Base-by-base conservation (phyloP, 2,329 filamentous ascomycete species). In the Fusarium devonianum region DNA sequence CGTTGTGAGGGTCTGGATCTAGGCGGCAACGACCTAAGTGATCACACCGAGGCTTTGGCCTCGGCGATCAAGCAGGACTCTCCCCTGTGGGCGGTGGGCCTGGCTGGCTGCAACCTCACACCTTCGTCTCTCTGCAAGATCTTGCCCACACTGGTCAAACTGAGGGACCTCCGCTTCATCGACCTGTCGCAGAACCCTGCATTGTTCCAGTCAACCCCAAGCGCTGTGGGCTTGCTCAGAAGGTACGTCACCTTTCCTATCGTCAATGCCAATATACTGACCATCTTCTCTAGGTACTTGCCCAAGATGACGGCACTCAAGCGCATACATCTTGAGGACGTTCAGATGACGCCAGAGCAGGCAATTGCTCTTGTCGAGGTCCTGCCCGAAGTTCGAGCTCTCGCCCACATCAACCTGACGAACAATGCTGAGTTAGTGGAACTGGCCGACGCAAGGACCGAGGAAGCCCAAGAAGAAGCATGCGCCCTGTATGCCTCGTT, bases 401-500 rank as follows among this genome's bases (percentile, higher is more conserved):
- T 99, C 23, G 92, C 92, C 7, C 93, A 97, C 72, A 79, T 99
- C 57, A 94, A 88, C 65, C 82, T 97, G 4, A 75, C 96, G 28
- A 89, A 94, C 60, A 99, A 99, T 63, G 79, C 85, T 1, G 80
- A 85, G 52, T 75, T 97, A 4, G 77, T 82, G 16, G 82, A 81
- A 35, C 80, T 96, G 17, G 87, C 91, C 5, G 82, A 85, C 52
- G 89, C 91, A 1, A 88, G 80, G 39, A 89, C 90, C 5, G 90
- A 94, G 63, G 86, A 86, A 47, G 81, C 80, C 2, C 91, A 97
- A 70, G 93, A 97, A 72, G 93, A 97, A 72, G 93, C 94, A 1
- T 96, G 90, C 63, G 94, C 94, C 1, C 74, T 97, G 6, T 97
- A 96, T 69, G 92, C 94, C 1, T 96, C 92, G 2, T 79, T 97